Conservation (phyloP, 257 asterid species). For the Oldenlandia corymbosa region DNA sequence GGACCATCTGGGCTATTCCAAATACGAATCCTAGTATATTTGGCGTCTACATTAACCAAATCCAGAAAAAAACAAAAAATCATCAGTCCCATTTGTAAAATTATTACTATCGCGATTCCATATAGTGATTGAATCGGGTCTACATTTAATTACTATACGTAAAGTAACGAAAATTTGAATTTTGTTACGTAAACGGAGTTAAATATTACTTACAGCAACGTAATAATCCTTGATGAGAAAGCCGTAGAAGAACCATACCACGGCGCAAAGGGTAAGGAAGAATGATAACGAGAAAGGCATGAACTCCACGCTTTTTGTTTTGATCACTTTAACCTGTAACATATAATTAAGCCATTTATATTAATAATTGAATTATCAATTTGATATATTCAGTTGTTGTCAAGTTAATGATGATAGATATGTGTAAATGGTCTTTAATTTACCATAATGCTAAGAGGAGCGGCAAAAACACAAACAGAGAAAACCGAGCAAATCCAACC, state of each 20-base stretch:
- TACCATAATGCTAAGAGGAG: constrained; percentile 88
- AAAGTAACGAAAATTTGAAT: too few species aligned
- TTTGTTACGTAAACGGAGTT: too few species aligned
- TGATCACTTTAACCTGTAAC: constrained; percentile 44
- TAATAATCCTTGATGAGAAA: constrained; percentile 51
- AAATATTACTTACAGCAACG: constrained; percentile 54
- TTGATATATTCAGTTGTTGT: too few species aligned
- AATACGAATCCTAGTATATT: constrained; percentile 6
- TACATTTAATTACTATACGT: too few species aligned
- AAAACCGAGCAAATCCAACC: constrained; percentile 84
- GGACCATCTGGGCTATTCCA: constrained; percentile 4
- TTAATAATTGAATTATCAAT: too few species aligned
- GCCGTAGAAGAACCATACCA: constrained; percentile 85
- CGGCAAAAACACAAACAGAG: constrained; percentile 62
- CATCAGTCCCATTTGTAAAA: too few species aligned
- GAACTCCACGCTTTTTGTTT: constrained; percentile 71
- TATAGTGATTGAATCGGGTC: too few species aligned
- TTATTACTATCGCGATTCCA: too few species aligned
- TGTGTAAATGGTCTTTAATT: neutral
- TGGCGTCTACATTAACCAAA: neutral
- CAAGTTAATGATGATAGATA: too few species aligned
- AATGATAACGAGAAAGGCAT: constrained; percentile 71
- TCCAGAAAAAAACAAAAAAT: too few species aligned
- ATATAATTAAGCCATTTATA: too few species aligned
- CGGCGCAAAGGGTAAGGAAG: constrained; percentile 66